phyloP scores from a whole-genome alignment of 441 rosid genomes.

The Gossypium gossypioides region DNA sequence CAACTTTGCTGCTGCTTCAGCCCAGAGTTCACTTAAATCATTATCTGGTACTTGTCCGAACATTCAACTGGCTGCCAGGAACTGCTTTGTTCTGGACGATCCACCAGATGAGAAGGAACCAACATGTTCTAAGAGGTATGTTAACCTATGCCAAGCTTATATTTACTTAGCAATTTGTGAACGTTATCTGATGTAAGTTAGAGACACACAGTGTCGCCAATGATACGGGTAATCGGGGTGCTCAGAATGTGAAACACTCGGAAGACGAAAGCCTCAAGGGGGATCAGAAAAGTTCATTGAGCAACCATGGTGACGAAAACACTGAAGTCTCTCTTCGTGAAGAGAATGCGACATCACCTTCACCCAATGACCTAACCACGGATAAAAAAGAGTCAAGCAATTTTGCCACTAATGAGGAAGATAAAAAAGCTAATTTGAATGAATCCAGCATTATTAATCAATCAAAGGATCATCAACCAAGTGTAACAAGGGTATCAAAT shows the following conservation, averaged over 20 bases:
- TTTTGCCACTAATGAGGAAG: conserved; percentile 23
- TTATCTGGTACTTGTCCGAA: conserved; percentile 47
- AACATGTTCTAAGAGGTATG: conserved; percentile 48
- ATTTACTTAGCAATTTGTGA: conserved; percentile 14
- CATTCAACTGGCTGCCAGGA: conserved; percentile 64
- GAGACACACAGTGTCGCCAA: conserved; percentile 47
- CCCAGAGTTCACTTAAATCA: conserved; percentile 58
- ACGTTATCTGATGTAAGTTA: conserved; percentile 30
- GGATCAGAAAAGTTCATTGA: conserved; percentile 20
- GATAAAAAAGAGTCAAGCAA: conserved; percentile 23
- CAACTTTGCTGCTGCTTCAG: conserved; percentile 67
- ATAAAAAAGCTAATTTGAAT: conserved; percentile 27
- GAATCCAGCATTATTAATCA: conserved; percentile 25
- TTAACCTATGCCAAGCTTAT: conserved; percentile 10
- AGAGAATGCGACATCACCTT: conserved; percentile 29
- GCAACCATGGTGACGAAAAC: conserved; percentile 23
- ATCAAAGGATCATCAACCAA: conserved; percentile 23
- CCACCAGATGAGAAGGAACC: conserved; percentile 59
- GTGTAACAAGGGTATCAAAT: conserved; percentile 23
- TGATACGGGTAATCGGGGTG: conserved; percentile 29
- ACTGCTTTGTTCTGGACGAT: conserved; percentile 85
- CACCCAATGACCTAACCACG: conserved; percentile 22
- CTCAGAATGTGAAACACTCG: conserved; percentile 30
- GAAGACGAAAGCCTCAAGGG: conserved; percentile 25
- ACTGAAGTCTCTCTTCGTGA: conserved; percentile 32